Percentiles rank a stretch among this genome's conserved stretches.
Evolutionary conservation across 345 rosid species (phyloP).

Genomic region (Rhizophora apiculata): DNA sequence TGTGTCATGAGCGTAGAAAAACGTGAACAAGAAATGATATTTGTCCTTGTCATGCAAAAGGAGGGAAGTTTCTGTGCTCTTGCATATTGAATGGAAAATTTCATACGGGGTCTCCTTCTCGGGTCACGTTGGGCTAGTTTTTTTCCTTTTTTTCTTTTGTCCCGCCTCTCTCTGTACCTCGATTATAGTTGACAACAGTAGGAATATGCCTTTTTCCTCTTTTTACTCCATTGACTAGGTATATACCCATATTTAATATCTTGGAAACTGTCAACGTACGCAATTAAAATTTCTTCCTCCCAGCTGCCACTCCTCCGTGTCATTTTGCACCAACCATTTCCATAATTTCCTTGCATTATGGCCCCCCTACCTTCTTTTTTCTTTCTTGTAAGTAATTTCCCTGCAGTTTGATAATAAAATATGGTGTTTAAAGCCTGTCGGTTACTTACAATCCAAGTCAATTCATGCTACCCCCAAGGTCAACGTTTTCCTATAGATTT

Average conservation of each 20-base stretch:
- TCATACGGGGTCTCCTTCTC: too few relatives aligned
- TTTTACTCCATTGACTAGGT: neutral
- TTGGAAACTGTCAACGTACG: neutral
- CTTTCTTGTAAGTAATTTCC: neutral
- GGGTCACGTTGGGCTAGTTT: conserved; percentile 1
- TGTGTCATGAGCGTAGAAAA: conserved; percentile 12
- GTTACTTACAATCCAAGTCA: neutral
- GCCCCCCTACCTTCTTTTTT: too few relatives aligned
- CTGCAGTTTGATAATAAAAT: neutral
- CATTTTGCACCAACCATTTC: neutral
- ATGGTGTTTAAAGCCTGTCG: too few relatives aligned
- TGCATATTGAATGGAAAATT: neutral
- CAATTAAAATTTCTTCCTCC: conserved; percentile 7
- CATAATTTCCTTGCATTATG: neutral
- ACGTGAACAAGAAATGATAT: conserved; percentile 8
- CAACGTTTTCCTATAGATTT: neutral
- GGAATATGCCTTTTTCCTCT: neutral
- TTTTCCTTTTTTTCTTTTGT: neutral
- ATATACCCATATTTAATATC: neutral
- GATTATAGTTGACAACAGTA: neutral
- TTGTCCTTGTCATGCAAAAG: neutral
- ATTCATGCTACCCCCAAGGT: neutral
- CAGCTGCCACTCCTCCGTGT: neutral
- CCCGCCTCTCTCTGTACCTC: neutral
- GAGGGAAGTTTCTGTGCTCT: conserved; percentile 21